These are phyloP conservation scores for Cucurbita maxima DNA, from an alignment of 306 rosid species.

Conservation along the genomic window DNA sequence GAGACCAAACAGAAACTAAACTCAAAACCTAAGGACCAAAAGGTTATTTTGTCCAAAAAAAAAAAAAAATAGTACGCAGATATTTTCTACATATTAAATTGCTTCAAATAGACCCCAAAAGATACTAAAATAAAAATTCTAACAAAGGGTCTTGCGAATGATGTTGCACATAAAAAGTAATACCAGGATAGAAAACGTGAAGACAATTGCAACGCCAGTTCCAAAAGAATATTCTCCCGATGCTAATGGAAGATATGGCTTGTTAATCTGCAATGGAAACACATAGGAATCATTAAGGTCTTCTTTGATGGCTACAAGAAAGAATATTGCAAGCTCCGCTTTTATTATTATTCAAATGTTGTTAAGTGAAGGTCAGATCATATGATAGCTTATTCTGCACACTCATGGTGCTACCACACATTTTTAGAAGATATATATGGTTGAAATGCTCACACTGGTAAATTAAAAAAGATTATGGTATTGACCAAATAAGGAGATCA, in stretches of 20 bases:
- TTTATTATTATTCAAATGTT: background rate
- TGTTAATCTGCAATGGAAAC: constrained; percentile 59
- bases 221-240: constrained; percentile 82
- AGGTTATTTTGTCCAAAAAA: background rate
- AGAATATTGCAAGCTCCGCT: background rate
- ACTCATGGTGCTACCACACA: background rate
- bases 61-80: background rate
- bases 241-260: constrained; percentile 96
- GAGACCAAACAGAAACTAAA: too few species aligned
- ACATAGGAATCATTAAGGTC: constrained; percentile 3
- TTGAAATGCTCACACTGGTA: background rate
- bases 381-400: background rate
- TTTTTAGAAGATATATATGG: background rate
- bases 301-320: background rate
- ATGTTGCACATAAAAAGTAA: background rate
- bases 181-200: constrained; percentile 68
- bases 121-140: background rate
- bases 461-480: background rate
- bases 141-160: background rate
- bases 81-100: background rate
- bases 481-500: background rate
- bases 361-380: background rate
- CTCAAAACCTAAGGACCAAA: background rate
- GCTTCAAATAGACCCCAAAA: background rate
- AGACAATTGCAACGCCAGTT: constrained; percentile 58